Percentiles rank a stretch among this genome's conserved stretches.
These are phyloP conservation scores for Colletotrichum sp. DNA, from an alignment of 2,329 filamentous ascomycete genomes.

Conservation along the genomic window DNA sequence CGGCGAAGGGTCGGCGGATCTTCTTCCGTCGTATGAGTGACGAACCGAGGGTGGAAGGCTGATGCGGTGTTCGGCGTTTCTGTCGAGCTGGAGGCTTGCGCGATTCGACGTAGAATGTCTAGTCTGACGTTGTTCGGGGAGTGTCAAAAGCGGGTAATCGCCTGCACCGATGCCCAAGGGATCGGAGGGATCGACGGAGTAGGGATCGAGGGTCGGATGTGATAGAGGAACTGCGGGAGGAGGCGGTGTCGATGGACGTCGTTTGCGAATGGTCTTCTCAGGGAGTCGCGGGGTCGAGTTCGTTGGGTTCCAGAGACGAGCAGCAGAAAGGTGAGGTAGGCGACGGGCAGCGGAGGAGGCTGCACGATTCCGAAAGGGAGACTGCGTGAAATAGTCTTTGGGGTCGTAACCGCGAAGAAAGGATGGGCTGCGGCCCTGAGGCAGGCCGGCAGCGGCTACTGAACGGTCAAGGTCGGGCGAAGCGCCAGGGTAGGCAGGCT, in stretches of 20 bases:
- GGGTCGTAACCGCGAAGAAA: slow-evolving; percentile 12
- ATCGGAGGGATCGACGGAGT: slow-evolving; percentile 39
- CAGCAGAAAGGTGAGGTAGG: slow-evolving; percentile 47
- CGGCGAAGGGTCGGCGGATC: slow-evolving; percentile 36
- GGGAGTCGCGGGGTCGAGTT: slow-evolving; percentile 60
- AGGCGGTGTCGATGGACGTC: slow-evolving; percentile 59
- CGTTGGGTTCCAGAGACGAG: slow-evolving; percentile 65
- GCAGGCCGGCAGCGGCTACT: slow-evolving; percentile 19
- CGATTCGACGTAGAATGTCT: slow-evolving; percentile 48
- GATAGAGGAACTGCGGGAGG: slow-evolving; percentile 56
- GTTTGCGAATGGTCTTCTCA: slow-evolving; percentile 36
- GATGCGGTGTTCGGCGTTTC: slow-evolving; percentile 52
- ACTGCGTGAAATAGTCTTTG: slow-evolving; percentile 30
- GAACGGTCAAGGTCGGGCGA: slow-evolving; percentile 8
- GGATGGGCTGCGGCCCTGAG: slow-evolving; percentile 21
- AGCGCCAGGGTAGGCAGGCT: slow-evolving; percentile 34
- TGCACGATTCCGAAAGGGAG: slow-evolving; percentile 51
- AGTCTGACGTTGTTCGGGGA: slow-evolving; percentile 54
- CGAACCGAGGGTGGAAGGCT: slow-evolving; percentile 60
- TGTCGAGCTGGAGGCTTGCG: slow-evolving; percentile 58
- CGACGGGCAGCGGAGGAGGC: slow-evolving; percentile 33
- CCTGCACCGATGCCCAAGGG: slow-evolving; percentile 43
- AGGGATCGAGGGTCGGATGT: slow-evolving; percentile 46
- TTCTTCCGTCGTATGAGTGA: slow-evolving; percentile 58
- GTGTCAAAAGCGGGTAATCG: slow-evolving; percentile 57